Conservation (phyloP, 768 basidiomycete genomes). For the Leccinum fibrillosum region DNA sequence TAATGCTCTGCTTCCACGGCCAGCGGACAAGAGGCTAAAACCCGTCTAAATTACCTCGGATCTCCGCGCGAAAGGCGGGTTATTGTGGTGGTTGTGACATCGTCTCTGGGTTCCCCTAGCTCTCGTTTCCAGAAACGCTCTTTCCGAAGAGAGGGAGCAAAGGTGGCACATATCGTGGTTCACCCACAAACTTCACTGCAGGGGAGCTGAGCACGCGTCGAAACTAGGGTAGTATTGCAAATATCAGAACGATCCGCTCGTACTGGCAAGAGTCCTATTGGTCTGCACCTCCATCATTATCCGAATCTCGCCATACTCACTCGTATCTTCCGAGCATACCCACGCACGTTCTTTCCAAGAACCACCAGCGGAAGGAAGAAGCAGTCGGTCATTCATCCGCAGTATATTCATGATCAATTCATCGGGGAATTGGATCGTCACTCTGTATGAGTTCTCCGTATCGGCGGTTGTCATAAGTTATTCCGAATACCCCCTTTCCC, state of each 20-base stretch:
- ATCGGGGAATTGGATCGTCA: background rate
- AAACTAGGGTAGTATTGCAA: slow-evolving; percentile 2
- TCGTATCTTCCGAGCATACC: background rate
- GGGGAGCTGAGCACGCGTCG: background rate
- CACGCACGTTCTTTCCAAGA: slow-evolving; percentile 1
- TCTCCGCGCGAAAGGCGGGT: slow-evolving; percentile 1
- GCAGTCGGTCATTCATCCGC: background rate
- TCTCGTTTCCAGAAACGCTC: slow-evolving; percentile 1
- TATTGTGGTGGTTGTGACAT: background rate
- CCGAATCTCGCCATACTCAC: slow-evolving; percentile 1
- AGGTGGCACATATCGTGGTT: slow-evolving; percentile 1
- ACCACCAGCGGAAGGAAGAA: background rate
- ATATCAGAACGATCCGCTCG: slow-evolving; percentile 13
- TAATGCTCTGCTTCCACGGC: background rate
- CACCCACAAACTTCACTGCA: background rate
- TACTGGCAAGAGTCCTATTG: slow-evolving; percentile 5
- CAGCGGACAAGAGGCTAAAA: background rate
- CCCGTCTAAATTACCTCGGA: background rate
- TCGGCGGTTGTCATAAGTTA: background rate
- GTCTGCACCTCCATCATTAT: slow-evolving; percentile 3
- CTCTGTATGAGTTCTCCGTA: background rate
- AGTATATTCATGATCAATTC: background rate
- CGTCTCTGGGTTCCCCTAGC: background rate
- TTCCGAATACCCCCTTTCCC: background rate
- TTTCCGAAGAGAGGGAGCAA: background rate